phyloP scores from a whole-genome alignment of 1,284 basidiomycete species.

The Naganishia sp. region DNA sequence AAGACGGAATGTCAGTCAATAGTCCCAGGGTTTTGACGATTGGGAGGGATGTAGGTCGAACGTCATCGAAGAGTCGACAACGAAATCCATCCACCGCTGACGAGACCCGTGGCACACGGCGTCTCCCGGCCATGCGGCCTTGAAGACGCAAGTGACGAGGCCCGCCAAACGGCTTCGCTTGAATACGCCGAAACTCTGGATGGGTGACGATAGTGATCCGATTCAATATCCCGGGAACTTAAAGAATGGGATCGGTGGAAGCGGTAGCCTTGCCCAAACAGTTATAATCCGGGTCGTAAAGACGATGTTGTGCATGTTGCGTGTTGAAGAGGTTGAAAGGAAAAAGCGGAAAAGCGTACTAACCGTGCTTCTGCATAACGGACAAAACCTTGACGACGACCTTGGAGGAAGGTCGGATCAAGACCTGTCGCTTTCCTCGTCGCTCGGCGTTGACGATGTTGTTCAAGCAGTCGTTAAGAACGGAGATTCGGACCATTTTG shows the following conservation, averaged over 20 bases:
- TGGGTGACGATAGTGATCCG: slow-evolving; percentile 32
- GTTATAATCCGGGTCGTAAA: slow-evolving; percentile 31
- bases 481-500: slow-evolving; percentile 55
- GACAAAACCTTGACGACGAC: slow-evolving; percentile 93
- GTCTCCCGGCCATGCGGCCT: slow-evolving; percentile 52
- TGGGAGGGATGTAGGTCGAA: slow-evolving; percentile 40
- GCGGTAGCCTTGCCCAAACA: slow-evolving; percentile 49
- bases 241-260: slow-evolving; percentile 55
- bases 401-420: slow-evolving; percentile 92
- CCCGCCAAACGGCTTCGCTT: slow-evolving; percentile 40
- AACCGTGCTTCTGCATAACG: slow-evolving; percentile 97
- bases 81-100: slow-evolving; percentile 50
- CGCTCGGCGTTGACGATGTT: slow-evolving; percentile 98
- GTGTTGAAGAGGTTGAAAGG: not conserved
- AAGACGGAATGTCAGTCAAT: slow-evolving; percentile 8
- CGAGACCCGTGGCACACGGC: slow-evolving; percentile 32
- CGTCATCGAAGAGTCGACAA: slow-evolving; percentile 19
- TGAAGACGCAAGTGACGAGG: slow-evolving; percentile 33
- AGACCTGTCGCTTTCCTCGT: slow-evolving; percentile 95
- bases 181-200: slow-evolving; percentile 3
- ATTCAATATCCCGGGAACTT: slow-evolving; percentile 52
- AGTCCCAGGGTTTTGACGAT: slow-evolving; percentile 7
- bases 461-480: slow-evolving; percentile 75
- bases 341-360: slow-evolving; percentile 50
- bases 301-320: not conserved